Conservation (phyloP, 1,284 basidiomycete genomes). For the Coniferiporia sulphurascens region DNA sequence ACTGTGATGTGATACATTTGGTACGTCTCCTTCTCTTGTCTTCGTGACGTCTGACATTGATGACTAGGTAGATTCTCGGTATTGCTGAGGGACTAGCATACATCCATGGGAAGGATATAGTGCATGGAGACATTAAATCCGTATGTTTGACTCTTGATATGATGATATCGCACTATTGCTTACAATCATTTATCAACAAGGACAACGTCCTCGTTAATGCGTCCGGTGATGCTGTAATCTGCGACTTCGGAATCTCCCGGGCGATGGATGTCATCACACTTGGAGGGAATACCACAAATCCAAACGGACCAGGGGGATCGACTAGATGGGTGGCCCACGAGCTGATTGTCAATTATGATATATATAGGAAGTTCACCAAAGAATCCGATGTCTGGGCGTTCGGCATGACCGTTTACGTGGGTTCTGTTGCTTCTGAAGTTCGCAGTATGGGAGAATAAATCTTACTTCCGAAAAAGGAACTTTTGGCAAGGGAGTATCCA, state of each 20-base stretch:
- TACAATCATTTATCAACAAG: not conserved
- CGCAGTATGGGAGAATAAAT: not conserved
- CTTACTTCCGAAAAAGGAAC: not conserved
- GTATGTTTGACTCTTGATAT: not conserved
- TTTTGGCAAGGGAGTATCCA: not conserved
- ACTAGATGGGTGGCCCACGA: slow-evolving; percentile 4
- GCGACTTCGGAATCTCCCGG: slow-evolving; percentile 7
- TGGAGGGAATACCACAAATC: not conserved
- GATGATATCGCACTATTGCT: not conserved
- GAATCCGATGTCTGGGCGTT: slow-evolving; percentile 14
- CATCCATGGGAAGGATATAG: not conserved
- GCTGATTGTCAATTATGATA: not conserved
- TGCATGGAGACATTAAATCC: slow-evolving; percentile 3
- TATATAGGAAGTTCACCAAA: not conserved
- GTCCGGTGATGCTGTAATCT: not conserved
- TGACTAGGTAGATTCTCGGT: not conserved
- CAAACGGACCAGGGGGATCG: not conserved
- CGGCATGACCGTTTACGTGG: slow-evolving; percentile 11
- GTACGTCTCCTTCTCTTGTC: not conserved
- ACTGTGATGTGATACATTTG: not conserved
- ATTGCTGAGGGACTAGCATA: slow-evolving; percentile 9
- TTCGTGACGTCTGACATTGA: not conserved
- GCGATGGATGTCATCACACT: not conserved
- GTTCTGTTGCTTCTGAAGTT: not conserved
- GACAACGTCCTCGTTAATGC: slow-evolving; percentile 6